Conservation (phyloP, 2,329 filamentous ascomycete species). For the Clarireedia sp. region DNA sequence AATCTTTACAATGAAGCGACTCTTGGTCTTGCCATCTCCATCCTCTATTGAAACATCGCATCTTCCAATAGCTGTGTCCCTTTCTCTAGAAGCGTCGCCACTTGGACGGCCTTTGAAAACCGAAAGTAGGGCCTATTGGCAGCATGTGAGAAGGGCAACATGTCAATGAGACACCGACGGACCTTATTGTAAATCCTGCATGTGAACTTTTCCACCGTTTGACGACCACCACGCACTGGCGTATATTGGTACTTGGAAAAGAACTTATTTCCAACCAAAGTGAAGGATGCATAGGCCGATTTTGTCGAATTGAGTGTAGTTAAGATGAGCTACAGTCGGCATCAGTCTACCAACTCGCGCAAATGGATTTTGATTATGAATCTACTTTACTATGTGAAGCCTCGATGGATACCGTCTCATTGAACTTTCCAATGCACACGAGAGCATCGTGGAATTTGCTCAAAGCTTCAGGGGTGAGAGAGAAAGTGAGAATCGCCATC, state of each 20-base stretch:
- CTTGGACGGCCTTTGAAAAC: conserved; percentile 62
- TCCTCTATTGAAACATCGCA: conserved; percentile 71
- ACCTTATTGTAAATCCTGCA: conserved; percentile 70
- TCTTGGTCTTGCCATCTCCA: conserved; percentile 56
- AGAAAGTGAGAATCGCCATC: conserved; percentile 64
- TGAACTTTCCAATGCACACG: conserved; percentile 69
- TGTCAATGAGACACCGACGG: not conserved
- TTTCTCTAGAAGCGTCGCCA: conserved; percentile 50
- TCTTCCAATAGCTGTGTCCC: conserved; percentile 62
- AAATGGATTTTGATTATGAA: not conserved
- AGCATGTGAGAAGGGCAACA: not conserved
- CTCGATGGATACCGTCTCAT: conserved; percentile 70
- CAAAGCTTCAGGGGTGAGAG: conserved; percentile 65
- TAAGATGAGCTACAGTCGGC: conserved; percentile 51
- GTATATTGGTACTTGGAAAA: conserved; percentile 66
- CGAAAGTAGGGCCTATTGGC: conserved; percentile 55
- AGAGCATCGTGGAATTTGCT: conserved; percentile 64
- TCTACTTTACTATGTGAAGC: conserved; percentile 23
- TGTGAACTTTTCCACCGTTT: conserved; percentile 48
- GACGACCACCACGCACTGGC: conserved; percentile 29
- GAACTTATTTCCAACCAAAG: conserved; percentile 59
- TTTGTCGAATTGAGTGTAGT: conserved; percentile 74
- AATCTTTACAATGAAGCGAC: conserved; percentile 66
- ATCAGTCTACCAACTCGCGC: conserved; percentile 2
- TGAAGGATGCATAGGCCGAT: conserved; percentile 69